Evolutionary conservation across 257 asterid species (phyloP).

Genomic region (Henckelia pumila): DNA sequence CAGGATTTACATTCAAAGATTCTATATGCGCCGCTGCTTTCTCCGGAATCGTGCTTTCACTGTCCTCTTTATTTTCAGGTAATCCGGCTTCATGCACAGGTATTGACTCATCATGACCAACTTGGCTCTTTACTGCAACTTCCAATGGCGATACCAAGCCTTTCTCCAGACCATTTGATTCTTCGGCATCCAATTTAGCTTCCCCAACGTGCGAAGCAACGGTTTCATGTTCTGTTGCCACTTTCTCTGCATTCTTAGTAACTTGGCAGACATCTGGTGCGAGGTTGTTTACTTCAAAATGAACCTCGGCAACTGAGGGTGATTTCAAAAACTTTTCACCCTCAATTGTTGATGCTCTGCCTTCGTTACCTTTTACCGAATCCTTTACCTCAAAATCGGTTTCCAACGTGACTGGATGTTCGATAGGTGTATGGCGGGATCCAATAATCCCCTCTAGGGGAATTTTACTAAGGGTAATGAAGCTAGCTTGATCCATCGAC

Average conservation of each 20-base stretch:
- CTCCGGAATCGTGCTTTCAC: too few species aligned
- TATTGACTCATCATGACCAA: not conserved
- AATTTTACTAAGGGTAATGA: conserved; percentile 13
- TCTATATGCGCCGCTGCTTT: too few species aligned
- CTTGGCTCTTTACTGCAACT: not conserved
- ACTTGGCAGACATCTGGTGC: conserved; percentile 22
- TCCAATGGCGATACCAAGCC: not conserved
- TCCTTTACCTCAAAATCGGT: not conserved
- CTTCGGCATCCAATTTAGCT: conserved; percentile 25
- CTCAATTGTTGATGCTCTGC: conserved; percentile 26
- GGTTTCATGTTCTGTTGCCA: conserved; percentile 4
- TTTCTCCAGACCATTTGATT: conserved; percentile 13
- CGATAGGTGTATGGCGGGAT: conserved; percentile 21
- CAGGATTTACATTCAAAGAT: not conserved
- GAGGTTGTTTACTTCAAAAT: conserved; percentile 20
- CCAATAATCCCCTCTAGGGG: conserved; percentile 25
- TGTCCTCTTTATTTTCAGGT: not conserved
- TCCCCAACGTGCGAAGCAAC: conserved; percentile 10
- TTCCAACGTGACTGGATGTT: conserved; percentile 17
- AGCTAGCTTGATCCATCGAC: conserved; percentile 28
- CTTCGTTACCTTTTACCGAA: not conserved
- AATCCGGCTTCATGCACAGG: not conserved
- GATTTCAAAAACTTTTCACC: conserved; percentile 35
- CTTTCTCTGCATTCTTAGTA: conserved; percentile 23
- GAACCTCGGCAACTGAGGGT: conserved; percentile 30